phyloP scores from a whole-genome alignment of 257 asterid species.

The Fraxinus anomala region DNA sequence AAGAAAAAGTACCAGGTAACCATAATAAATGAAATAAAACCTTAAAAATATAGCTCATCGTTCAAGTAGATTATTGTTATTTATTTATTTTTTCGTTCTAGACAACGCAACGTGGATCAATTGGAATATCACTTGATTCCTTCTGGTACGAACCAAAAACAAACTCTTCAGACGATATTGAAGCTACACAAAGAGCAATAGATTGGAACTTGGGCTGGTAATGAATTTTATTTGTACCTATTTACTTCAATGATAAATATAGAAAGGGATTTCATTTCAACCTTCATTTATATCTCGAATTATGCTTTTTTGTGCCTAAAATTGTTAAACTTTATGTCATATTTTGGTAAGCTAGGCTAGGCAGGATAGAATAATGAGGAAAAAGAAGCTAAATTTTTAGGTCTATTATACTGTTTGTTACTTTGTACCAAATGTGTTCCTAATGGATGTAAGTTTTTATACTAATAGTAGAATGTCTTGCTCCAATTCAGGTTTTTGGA shows the following conservation, averaged over 20 bases:
- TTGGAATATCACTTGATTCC: conserved; percentile 69
- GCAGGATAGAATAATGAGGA: too few species aligned
- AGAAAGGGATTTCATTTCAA: too few species aligned
- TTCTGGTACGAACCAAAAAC: conserved; percentile 77
- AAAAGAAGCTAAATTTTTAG: too few species aligned
- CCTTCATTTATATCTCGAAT: too few species aligned
- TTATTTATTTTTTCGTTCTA: conserved; percentile 16
- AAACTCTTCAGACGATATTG: conserved; percentile 47
- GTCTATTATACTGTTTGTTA: too few species aligned
- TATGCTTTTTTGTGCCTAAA: too few species aligned
- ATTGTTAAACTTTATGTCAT: too few species aligned
- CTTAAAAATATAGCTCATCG: background rate
- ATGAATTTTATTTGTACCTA: conserved; percentile 1
- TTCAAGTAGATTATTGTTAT: background rate
- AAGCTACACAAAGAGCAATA: conserved; percentile 66
- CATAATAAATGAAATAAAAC: background rate
- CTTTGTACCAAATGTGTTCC: too few species aligned
- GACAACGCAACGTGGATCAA: conserved; percentile 59
- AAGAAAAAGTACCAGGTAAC: conserved; percentile 64
- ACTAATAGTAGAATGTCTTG: background rate
- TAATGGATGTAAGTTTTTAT: background rate
- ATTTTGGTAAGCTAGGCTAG: too few species aligned
- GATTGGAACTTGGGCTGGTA: conserved; percentile 88
- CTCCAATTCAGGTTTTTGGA: conserved; percentile 60
- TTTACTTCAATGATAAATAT: background rate